A percentile compares a stretch with the other conserved stretches of the same genome.
phyloP scores from a whole-genome alignment of 805 yeast genomes.

The Saccharomycopsis selenospora region DNA sequence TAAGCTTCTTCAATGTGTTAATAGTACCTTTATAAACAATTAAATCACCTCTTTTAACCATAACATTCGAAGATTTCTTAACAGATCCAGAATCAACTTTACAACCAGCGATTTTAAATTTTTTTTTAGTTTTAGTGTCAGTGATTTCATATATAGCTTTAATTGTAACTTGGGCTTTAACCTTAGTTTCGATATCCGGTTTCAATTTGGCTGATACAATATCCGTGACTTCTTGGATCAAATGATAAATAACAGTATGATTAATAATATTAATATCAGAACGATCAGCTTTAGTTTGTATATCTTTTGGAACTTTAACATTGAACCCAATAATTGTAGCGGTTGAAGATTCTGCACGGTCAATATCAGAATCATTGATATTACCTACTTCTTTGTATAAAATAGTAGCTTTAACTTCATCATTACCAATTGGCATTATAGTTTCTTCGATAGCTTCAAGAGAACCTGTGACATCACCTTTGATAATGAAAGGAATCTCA shows the following conservation, averaged over 20 bases:
- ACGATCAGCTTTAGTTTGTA: constrained; percentile 49
- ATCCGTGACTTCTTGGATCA: constrained; percentile 75
- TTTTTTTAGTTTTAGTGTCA: constrained; percentile 40
- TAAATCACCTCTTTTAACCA: constrained; percentile 46
- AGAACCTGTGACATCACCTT: constrained; percentile 92
- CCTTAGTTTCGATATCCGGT: constrained; percentile 61
- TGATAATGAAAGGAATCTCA: constrained; percentile 58
- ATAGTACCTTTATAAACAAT: constrained; percentile 51
- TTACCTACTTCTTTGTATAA: constrained; percentile 73
- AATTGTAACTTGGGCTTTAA: constrained; percentile 58
- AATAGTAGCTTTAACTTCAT: constrained; percentile 67
- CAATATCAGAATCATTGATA: constrained; percentile 59
- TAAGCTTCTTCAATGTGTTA: constrained; percentile 70
- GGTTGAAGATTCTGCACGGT: constrained; percentile 58
- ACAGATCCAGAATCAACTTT: constrained; percentile 65
- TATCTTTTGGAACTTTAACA: constrained; percentile 56
- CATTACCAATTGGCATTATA: constrained; percentile 76
- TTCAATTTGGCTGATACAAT: constrained; percentile 52
- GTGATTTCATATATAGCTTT: constrained; percentile 68
- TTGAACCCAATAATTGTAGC: constrained; percentile 80
- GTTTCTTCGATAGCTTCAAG: constrained; percentile 88
- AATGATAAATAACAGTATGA: constrained; percentile 77
- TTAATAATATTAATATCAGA: constrained; percentile 51
- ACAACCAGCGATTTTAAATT: constrained; percentile 77
- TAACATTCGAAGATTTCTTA: constrained; percentile 49